These are phyloP conservation scores for Fusarium nodosum DNA, from an alignment of 2,329 filamentous ascomycete species.

Conservation along the genomic window DNA sequence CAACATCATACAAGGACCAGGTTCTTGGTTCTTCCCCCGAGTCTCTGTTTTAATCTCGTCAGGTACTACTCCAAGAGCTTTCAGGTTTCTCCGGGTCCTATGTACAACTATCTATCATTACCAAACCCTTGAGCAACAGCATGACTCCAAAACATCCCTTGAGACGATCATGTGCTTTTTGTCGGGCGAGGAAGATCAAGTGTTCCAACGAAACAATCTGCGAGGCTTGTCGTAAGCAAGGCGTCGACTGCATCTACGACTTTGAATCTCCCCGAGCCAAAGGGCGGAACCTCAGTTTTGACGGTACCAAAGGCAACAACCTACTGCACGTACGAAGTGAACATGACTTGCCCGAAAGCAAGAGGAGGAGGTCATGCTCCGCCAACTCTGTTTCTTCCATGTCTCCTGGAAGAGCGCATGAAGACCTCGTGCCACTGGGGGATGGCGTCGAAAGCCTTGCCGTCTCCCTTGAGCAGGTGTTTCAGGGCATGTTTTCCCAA, in stretches of 20 bases:
- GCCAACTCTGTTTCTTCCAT: slow-evolving; percentile 46
- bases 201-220: slow-evolving; percentile 57
- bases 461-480: slow-evolving; percentile 49
- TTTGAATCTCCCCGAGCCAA: slow-evolving; percentile 54
- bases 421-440: slow-evolving; percentile 34
- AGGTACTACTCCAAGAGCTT: slow-evolving; percentile 2
- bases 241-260: slow-evolving; percentile 57
- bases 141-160: slow-evolving; percentile 54
- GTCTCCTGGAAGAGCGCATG: slow-evolving; percentile 40
- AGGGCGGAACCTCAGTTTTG: slow-evolving; percentile 48
- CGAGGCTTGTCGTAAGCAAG: slow-evolving; percentile 55
- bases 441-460: slow-evolving; percentile 50
- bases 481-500: slow-evolving; percentile 49
- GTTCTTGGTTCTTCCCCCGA: slow-evolving; percentile 18
- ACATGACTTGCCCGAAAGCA: slow-evolving; percentile 32
- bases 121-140: slow-evolving; percentile 21
- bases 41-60: slow-evolving; percentile 1
- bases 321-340: slow-evolving; percentile 32
- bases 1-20: slow-evolving; percentile 36
- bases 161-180: slow-evolving; percentile 55
- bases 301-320: slow-evolving; percentile 42
- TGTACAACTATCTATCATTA: slow-evolving; percentile 20
- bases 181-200: slow-evolving; percentile 57
- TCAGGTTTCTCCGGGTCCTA: slow-evolving; percentile 12
- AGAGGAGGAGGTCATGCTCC: slow-evolving; percentile 48